Conservation (phyloP, 768 basidiomycete species). For the Strobilomyces confusus region DNA sequence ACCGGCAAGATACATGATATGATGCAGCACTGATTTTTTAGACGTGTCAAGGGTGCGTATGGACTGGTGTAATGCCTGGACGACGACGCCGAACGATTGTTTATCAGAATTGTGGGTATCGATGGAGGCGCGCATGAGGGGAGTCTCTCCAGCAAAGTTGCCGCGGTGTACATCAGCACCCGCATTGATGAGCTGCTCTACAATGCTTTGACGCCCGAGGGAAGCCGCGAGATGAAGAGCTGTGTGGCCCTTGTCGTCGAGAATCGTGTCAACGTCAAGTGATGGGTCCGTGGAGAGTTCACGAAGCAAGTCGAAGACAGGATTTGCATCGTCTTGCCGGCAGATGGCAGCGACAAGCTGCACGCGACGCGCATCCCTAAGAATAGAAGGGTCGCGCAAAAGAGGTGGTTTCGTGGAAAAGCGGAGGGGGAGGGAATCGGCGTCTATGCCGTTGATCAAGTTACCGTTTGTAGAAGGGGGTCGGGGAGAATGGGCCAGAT, state of each 20-base stretch:
- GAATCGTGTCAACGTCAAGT: conserved; percentile 70
- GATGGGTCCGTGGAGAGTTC: conserved; percentile 49
- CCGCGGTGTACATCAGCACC: conserved; percentile 91
- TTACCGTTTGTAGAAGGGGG: conserved; percentile 45
- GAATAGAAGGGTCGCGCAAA: conserved; percentile 50
- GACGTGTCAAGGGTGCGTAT: conserved; percentile 88
- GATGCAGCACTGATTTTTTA: conserved; percentile 84
- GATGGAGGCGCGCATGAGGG: conserved; percentile 87
- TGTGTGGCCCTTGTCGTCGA: conserved; percentile 94
- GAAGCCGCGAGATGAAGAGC: conserved; percentile 92
- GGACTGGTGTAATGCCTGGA: conserved; percentile 61
- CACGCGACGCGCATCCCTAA: conserved; percentile 51
- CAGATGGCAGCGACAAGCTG: conserved; percentile 65
- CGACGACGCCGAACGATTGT: conserved; percentile 67
- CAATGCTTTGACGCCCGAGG: conserved; percentile 63
- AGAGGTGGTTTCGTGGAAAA: conserved; percentile 65
- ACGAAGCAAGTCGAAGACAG: conserved; percentile 61
- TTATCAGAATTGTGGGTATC: conserved; percentile 82
- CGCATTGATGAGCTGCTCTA: conserved; percentile 63
- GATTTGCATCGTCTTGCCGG: conserved; percentile 61
- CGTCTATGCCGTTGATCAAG: conserved; percentile 37
- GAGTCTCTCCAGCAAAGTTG: conserved; percentile 91
- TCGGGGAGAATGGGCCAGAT: conserved; percentile 44
- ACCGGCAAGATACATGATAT: conserved; percentile 86
- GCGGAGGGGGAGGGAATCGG: conserved; percentile 47